Base-by-base conservation (phyloP, 495 filamentous ascomycete species). In the Venustampulla echinocandica region DNA sequence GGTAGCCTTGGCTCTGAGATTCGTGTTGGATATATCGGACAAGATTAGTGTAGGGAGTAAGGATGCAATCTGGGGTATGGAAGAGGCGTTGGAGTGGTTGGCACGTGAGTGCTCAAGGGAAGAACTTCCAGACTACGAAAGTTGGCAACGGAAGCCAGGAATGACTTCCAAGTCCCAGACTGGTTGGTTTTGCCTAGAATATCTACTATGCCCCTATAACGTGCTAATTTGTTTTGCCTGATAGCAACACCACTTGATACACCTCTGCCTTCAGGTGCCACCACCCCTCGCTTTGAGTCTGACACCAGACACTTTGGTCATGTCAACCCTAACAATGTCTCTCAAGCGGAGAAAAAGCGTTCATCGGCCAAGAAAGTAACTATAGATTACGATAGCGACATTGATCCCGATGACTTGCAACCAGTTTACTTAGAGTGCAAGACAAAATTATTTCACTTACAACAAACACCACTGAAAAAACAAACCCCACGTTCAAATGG, bases 61-160 rank as follows among this genome's bases (percentile, higher is more conserved):
- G 49, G 86, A 92, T 32, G 63, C 69, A 3, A 72, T 86, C 10
- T 93, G 87, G 83, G 89, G 89, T 15, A 64, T 96, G 37, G 82
- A 92, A 47, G 87, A 92, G 59, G 75, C 77, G n/a, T 53, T 96
- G 22, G 85, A 94, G 54, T 95, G 85, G 86, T 68, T 96, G 15
- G 85, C 86, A 17, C 67, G 84, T 50, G 74, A 87, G 53, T 83
- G 78, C 56, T 65, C 73, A 13, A 65, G 68, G 50, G 73, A 77
- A 4, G 82, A 90, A 55, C 72, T 92, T 23, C 80, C 81, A 1
- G 77, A 79, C 37, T 90, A 90, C 63, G 79, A 79, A 7, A 67
- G 42, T 22, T 50, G 36, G 46, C 52, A 49, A 24, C 36, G 52
- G 3, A 55, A 47, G 37, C 30, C 20, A 17, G 53, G 42, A 15